phyloP scores from a whole-genome alignment of 805 yeast genomes.

The Saturnispora diversa region DNA sequence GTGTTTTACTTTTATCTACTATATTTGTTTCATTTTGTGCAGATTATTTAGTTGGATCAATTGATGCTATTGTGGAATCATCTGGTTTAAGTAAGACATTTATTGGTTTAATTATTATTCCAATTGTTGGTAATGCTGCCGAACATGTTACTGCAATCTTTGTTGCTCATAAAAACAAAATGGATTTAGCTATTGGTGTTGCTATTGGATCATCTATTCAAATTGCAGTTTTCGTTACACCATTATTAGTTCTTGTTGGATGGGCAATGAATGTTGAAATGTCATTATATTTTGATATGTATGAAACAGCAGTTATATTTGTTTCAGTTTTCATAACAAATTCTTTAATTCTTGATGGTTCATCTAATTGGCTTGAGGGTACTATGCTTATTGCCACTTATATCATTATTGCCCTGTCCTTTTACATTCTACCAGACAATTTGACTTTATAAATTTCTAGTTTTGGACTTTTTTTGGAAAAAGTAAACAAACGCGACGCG shows the following conservation, averaged over 20 bases:
- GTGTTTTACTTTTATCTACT: conserved; percentile 56
- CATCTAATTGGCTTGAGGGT: conserved; percentile 95
- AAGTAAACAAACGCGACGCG: conserved; percentile 1
- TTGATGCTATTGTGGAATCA: conserved; percentile 76
- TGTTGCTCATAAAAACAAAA: conserved; percentile 91
- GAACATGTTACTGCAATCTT: conserved; percentile 96
- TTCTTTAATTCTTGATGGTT: conserved; percentile 85
- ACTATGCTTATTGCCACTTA: conserved; percentile 85
- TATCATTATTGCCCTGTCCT: conserved; percentile 79
- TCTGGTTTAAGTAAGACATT: conserved; percentile 91
- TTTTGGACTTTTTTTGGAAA: not conserved
- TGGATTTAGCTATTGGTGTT: conserved; percentile 95
- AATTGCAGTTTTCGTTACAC: conserved; percentile 91
- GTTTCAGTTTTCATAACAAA: conserved; percentile 84
- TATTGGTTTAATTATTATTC: conserved; percentile 86
- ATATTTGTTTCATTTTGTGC: conserved; percentile 83
- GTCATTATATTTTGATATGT: conserved; percentile 85
- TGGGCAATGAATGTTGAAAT: conserved; percentile 88
- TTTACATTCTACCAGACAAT: conserved; percentile 75
- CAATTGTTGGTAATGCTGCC: conserved; percentile 97
- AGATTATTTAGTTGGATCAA: conserved; percentile 87
- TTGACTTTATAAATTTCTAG: conserved; percentile 16
- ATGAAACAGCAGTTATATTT: conserved; percentile 88
- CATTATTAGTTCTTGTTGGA: conserved; percentile 90
- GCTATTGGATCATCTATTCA: conserved; percentile 95